Evolutionary conservation across 78 protist genomes (phyloP).

Genomic region (Planoprotostelium fungivorum): DNA sequence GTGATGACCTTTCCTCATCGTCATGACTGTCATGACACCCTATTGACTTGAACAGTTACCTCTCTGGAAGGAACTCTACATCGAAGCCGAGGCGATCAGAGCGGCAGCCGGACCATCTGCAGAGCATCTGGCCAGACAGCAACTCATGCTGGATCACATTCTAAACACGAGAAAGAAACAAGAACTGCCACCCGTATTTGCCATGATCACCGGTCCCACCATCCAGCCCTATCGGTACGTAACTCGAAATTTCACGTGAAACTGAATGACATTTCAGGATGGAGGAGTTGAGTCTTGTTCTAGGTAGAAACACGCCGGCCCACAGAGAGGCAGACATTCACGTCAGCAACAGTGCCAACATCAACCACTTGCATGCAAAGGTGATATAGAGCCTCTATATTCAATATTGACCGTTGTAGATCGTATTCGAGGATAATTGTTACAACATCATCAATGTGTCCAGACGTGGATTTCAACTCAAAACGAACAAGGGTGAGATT

Average conservation of each 20-base stretch:
- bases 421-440: neutral
- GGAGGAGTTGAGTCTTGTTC: neutral
- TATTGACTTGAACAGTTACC: no score
- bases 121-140: neutral
- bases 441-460: neutral
- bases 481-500: neutral
- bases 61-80: neutral
- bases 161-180: neutral
- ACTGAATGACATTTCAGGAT: neutral
- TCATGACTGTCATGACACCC: no score
- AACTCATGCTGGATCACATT: neutral
- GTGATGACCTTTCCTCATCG: no score
- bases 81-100: neutral
- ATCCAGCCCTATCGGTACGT: neutral
- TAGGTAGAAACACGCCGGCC: neutral
- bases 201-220: neutral
- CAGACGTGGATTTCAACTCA: neutral
- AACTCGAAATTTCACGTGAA: neutral
- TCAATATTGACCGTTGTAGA: neutral
- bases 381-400: neutral
- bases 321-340: neutral
- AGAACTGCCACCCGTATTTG: neutral
- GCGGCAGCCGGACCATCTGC: neutral
- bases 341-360: neutral
- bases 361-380: neutral